These are phyloP conservation scores for Raphidocelis subcapitata DNA, from an alignment of 139 green algal genomes.

Conservation along the genomic window DNA sequence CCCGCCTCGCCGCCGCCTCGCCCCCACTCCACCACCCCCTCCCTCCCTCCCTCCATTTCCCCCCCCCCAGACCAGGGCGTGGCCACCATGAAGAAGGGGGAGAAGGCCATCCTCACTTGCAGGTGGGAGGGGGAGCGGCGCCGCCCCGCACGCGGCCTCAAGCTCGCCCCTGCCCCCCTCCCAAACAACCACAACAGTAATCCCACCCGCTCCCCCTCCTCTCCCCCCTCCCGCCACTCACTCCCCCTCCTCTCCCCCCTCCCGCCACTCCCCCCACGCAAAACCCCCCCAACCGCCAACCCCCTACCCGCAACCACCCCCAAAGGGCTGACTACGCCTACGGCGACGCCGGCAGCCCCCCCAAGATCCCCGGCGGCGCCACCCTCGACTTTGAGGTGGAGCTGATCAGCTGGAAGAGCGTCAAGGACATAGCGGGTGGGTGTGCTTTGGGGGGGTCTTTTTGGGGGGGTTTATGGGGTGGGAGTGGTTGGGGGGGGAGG, in stretches of 20 bases:
- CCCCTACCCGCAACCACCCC: too few species aligned
- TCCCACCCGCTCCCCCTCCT: background rate
- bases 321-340: constrained; percentile 95
- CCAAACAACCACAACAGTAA: background rate
- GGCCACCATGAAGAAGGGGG: constrained; percentile 92
- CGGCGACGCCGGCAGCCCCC: constrained; percentile 75
- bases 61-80: constrained; percentile 94
- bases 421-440: constrained; percentile 72
- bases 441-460: constrained; percentile 1
- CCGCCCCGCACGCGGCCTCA: background rate
- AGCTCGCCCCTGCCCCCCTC: background rate
- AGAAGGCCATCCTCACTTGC: constrained; percentile 78
- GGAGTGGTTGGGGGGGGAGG: background rate
- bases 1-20: too few species aligned
- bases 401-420: constrained; percentile 84
- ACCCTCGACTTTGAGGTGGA: constrained; percentile 98
- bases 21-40: too few species aligned
- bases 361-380: constrained; percentile 85
- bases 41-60: too few species aligned
- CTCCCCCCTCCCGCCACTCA: too few species aligned
- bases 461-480: background rate
- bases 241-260: too few species aligned
- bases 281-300: too few species aligned
- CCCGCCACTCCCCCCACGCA: too few species aligned
- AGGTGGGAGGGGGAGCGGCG: constrained; percentile 14